Evolutionary conservation across 2,329 filamentous ascomycete genomes (phyloP).

Genomic region (Claviceps sorghi): DNA sequence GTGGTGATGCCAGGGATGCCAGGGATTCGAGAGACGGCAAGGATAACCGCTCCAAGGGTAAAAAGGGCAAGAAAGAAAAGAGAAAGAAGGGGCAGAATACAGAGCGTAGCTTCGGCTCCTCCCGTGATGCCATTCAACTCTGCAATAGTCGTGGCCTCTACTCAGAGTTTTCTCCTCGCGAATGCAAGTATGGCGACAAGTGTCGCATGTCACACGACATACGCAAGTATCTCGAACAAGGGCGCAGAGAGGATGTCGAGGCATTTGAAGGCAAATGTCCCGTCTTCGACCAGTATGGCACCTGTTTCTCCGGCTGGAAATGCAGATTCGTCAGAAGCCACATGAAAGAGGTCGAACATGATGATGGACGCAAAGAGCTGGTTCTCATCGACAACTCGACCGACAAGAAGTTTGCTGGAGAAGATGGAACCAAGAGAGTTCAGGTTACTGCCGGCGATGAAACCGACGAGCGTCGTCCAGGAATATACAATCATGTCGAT

Average conservation of each 20-base stretch:
- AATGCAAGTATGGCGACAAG: conserved; percentile 63
- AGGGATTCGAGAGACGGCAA: conserved; percentile 43
- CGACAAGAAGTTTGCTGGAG: conserved; percentile 5
- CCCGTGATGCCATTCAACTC: conserved; percentile 60
- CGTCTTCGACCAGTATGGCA: conserved; percentile 60
- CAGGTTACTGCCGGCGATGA: conserved; percentile 17
- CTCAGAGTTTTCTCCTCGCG: conserved; percentile 66
- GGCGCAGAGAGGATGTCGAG: conserved; percentile 64
- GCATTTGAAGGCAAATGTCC: conserved; percentile 70
- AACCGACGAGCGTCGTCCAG: conserved; percentile 37
- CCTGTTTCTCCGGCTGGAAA: conserved; percentile 79
- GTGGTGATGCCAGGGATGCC: conserved; percentile 13
- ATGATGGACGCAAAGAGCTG: conserved; percentile 72
- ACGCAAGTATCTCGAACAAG: conserved; percentile 68
- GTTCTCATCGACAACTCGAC: conserved; percentile 41
- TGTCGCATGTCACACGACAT: conserved; percentile 78
- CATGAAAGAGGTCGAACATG: conserved; percentile 61
- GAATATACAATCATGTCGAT: conserved; percentile 61
- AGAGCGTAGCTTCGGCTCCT: conserved; percentile 64
- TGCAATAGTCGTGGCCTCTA: conserved; percentile 59
- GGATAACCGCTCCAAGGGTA: conserved; percentile 25
- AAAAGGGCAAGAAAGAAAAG: conserved; percentile 29
- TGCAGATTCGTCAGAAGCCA: conserved; percentile 84
- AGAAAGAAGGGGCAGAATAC: conserved; percentile 61
- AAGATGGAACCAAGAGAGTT: conserved; percentile 1